Conservation (phyloP, 805 yeast genomes). For the Candida taoyuanica region DNA sequence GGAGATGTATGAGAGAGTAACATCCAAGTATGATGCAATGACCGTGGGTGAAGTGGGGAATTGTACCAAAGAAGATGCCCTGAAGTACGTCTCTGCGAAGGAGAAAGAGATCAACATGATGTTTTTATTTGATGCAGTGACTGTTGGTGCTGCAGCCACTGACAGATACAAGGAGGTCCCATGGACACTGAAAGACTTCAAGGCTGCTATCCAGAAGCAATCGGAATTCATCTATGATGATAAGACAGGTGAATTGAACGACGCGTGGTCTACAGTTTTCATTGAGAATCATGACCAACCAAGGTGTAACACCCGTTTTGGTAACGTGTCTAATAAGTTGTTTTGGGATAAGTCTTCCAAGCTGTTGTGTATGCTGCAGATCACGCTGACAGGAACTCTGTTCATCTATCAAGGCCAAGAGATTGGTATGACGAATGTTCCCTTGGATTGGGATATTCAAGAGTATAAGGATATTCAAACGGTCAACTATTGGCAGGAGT, state of each 20-base stretch:
- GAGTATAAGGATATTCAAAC: constrained; percentile 50
- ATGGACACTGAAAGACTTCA: constrained; percentile 36
- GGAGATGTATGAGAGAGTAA: constrained; percentile 41
- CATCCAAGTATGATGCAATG: constrained; percentile 45
- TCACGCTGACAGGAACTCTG: constrained; percentile 48
- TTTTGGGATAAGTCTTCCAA: constrained; percentile 40
- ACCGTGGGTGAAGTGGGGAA: constrained; percentile 55
- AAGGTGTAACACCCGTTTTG: constrained; percentile 47
- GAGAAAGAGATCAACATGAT: constrained; percentile 38
- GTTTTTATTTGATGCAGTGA: constrained; percentile 32
- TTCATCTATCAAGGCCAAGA: constrained; percentile 61
- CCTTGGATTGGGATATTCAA: constrained; percentile 38
- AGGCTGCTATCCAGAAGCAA: constrained; percentile 34
- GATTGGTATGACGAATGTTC: constrained; percentile 48
- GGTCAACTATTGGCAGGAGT: constrained; percentile 36
- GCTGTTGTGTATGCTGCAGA: constrained; percentile 40
- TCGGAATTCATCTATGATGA: constrained; percentile 36
- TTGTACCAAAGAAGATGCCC: constrained; percentile 36
- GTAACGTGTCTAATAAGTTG: constrained; percentile 33
- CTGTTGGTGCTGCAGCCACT: constrained; percentile 34
- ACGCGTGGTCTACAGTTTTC: constrained; percentile 55
- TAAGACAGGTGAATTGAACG: constrained; percentile 29
- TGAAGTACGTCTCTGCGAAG: constrained; percentile 37
- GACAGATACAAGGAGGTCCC: constrained; percentile 34
- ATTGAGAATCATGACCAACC: constrained; percentile 57